Percentiles rank a stretch among this genome's conserved stretches.
These are phyloP conservation scores for Claviceps sp. DNA, from an alignment of 2,329 filamentous ascomycete species.

Conservation along the genomic window DNA sequence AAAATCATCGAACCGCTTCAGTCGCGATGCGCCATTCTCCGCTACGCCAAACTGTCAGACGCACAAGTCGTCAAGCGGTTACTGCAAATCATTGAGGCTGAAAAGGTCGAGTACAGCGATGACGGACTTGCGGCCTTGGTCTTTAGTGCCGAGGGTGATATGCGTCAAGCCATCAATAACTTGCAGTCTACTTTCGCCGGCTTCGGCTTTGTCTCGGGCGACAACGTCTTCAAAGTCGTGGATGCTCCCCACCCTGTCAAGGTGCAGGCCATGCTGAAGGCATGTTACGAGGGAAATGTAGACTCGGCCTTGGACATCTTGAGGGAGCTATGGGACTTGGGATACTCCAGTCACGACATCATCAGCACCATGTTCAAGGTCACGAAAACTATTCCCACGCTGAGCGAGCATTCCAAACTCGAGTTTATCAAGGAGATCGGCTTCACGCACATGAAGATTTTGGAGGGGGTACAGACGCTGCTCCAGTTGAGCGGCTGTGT, in stretches of 20 bases:
- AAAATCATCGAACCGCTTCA: slow-evolving; percentile 99
- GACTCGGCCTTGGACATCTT: slow-evolving; percentile 76
- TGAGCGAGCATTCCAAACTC: slow-evolving; percentile 89
- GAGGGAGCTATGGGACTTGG: slow-evolving; percentile 84
- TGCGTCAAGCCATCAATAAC: slow-evolving; percentile 98
- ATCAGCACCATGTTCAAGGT: slow-evolving; percentile 99
- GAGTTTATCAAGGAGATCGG: slow-evolving; percentile 99
- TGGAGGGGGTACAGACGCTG: slow-evolving; percentile 94
- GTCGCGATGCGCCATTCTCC: slow-evolving; percentile 87
- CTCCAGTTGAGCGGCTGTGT: slow-evolving; percentile 89
- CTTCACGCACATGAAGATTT: slow-evolving; percentile 96
- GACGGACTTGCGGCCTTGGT: slow-evolving; percentile 92
- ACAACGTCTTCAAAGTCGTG: slow-evolving; percentile 96
- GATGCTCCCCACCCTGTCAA: slow-evolving; percentile 96
- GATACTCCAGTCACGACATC: slow-evolving; percentile 97
- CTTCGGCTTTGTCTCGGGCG: slow-evolving; percentile 92
- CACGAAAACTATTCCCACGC: slow-evolving; percentile 83
- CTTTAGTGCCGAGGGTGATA: slow-evolving; percentile 94
- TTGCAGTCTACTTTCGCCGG: slow-evolving; percentile 85
- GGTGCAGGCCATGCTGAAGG: slow-evolving; percentile 96
- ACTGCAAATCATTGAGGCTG: slow-evolving; percentile 83
- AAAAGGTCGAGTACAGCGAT: slow-evolving; percentile 81
- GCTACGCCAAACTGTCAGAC: slow-evolving; percentile 86
- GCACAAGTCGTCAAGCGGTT: slow-evolving; percentile 82
- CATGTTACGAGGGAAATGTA: slow-evolving; percentile 83